phyloP scores from a whole-genome alignment of 352 stramenopile species.

The Phytophthora uliginosa region DNA sequence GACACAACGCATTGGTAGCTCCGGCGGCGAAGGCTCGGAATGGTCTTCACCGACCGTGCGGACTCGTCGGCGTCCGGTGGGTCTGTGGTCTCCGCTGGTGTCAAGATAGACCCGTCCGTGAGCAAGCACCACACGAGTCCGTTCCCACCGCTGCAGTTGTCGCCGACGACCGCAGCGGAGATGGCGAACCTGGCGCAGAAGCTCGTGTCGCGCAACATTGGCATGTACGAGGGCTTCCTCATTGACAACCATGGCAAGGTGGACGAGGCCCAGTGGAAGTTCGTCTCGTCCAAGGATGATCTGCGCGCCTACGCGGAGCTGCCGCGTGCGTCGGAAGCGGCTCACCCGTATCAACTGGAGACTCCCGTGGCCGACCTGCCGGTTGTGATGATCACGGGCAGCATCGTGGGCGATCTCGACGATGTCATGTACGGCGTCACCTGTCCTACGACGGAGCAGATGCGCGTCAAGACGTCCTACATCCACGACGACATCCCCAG shows the following conservation, averaged over 20 bases:
- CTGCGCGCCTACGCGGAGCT: constrained; percentile 37
- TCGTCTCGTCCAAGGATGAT: constrained; percentile 36
- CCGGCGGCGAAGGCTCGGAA: constrained; percentile 7
- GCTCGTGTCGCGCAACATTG: constrained; percentile 38
- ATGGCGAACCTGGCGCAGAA: constrained; percentile 36
- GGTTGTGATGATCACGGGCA: constrained; percentile 44
- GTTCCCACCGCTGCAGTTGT: constrained; percentile 48
- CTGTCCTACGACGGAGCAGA: constrained; percentile 38
- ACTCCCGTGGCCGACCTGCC: constrained; percentile 31
- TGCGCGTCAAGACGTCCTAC: constrained; percentile 57
- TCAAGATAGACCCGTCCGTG: constrained; percentile 23
- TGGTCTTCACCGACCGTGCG: constrained; percentile 29
- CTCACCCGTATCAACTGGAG: constrained; percentile 15
- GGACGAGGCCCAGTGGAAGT: constrained; percentile 44
- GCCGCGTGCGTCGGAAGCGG: not conserved
- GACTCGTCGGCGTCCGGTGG: constrained; percentile 7
- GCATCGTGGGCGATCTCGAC: constrained; percentile 40
- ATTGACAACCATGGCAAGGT: constrained; percentile 38
- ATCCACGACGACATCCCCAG: constrained; percentile 51
- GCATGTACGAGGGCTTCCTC: constrained; percentile 43
- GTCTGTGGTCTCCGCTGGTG: constrained; percentile 6
- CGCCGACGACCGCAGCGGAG: constrained; percentile 18
- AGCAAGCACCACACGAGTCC: constrained; percentile 39
- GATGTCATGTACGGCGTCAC: constrained; percentile 55
- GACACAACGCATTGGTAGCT: constrained; percentile 29